Evolutionary conservation across 1,139 yeast species (phyloP), one percentile per base, ranked within the genome.

Genomic region (Barnettozyma hawaiiensis): DNA sequence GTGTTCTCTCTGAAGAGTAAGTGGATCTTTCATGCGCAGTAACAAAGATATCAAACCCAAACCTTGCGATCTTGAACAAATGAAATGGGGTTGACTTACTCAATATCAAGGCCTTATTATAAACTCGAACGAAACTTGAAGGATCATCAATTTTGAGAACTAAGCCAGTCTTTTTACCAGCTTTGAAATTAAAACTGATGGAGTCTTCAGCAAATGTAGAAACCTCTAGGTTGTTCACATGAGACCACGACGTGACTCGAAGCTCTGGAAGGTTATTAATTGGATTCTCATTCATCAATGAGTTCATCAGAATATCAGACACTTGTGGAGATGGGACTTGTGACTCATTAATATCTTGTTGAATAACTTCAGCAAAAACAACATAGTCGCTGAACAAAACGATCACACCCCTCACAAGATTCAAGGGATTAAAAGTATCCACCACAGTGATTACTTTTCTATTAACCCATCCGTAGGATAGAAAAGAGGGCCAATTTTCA

Each of bases 1-100:
- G 76, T 27, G 75, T 65, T 4, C 63, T 66, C 58, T 90, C 97
- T 8, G 63, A 63, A 11, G 62, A 61, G 55, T 87, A 89, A 2
- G 76, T 71, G 2, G 68, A 61, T 4, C 69, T 54, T 51, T 83
- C 94, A 57, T 90, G 96, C 1, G 96, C 97, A 0, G 95, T 81
- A 14, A 85, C 80, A 60, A 78, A 89, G 1, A 83, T 58, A 6
- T 73, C 68, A 20, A 78, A 59, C n/a, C 69, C 70, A 37, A 68
- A 65, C 9, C 57, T 52, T 8, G 49, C 52, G 36, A 66, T 63
- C 52, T 75, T 78, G 67, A 90, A 90, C 27, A 90, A 65, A 65
- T 90, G 97, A 62, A 90, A 87, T 4, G 96, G 90, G 42, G 87
- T 85, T 3, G 81, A 73, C 56, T 90, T 90, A 58, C 81, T 78